A percentile compares a stretch with the other conserved stretches of the same genome.
phyloP scores from a whole-genome alignment of 306 rosid species.

The Hylodesmum podocarpum region DNA sequence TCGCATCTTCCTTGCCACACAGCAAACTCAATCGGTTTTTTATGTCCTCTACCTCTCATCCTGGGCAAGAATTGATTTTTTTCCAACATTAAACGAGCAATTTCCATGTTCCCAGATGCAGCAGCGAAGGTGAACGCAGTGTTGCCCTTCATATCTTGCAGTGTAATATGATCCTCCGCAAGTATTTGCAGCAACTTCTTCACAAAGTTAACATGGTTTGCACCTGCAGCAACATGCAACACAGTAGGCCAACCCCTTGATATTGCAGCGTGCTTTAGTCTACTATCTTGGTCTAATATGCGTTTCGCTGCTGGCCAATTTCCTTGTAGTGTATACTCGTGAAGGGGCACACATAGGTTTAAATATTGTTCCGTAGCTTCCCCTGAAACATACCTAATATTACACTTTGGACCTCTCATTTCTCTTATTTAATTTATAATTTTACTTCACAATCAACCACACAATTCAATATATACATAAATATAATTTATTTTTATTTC shows the following conservation, averaged over 20 bases:
- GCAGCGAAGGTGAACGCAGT: constrained; percentile 41
- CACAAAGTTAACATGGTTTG: constrained; percentile 4
- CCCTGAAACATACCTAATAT: constrained; percentile 25
- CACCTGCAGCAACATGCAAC: constrained; percentile 34
- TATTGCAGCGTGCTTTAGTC: constrained; percentile 12
- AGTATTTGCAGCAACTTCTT: not conserved
- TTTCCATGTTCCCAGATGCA: not conserved
- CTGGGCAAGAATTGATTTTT: not conserved
- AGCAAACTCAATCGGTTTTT: constrained; percentile 32
- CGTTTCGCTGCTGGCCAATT: constrained; percentile 27
- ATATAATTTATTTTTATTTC: not conserved
- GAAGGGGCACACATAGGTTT: constrained; percentile 31
- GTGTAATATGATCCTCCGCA: not conserved
- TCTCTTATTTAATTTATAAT: too few relatives aligned
- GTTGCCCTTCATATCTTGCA: constrained; percentile 26
- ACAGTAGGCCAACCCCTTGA: constrained; percentile 7
- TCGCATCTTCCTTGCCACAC: constrained; percentile 35
- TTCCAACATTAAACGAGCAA: not conserved
- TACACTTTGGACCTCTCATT: too few relatives aligned
- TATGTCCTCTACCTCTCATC: not conserved
- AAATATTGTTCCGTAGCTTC: not conserved
- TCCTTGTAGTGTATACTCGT: constrained; percentile 29
- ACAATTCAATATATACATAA: too few relatives aligned
- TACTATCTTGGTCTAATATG: not conserved
- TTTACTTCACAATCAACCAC: too few relatives aligned